A percentile compares a stretch with the other conserved stretches of the same genome.
These are phyloP conservation scores for Magnusiomyces ingens DNA, from an alignment of 1,139 yeast species.

Conservation along the genomic window DNA sequence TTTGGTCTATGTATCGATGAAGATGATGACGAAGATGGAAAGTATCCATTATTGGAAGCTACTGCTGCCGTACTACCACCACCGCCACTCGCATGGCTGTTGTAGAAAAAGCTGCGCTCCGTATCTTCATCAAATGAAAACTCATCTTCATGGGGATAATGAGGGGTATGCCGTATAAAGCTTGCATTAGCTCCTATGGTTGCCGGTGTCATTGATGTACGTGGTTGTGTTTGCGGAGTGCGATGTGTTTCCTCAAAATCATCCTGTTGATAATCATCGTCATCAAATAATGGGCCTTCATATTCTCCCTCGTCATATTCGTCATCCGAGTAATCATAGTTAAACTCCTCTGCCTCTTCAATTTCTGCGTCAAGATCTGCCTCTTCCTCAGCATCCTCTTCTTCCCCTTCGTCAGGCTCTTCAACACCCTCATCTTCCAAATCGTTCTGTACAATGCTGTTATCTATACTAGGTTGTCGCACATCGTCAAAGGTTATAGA, in stretches of 20 bases:
- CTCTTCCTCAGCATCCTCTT: slow-evolving; percentile 16
- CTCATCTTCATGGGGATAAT: background rate
- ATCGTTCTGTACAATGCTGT: too few species aligned
- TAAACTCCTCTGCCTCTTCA: slow-evolving; percentile 9
- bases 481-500: too few species aligned
- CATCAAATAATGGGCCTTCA: slow-evolving; percentile 5
- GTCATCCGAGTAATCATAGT: slow-evolving; percentile 8
- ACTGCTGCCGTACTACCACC: too few species aligned
- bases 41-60: too few species aligned
- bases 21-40: too few species aligned
- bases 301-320: slow-evolving; percentile 10
- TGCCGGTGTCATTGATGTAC: background rate
- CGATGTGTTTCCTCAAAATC: background rate
- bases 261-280: slow-evolving; percentile 4
- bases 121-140: background rate
- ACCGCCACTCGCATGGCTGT: too few species aligned
- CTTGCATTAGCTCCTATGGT: background rate
- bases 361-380: slow-evolving; percentile 8
- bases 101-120: background rate
- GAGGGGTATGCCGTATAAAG: background rate
- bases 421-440: background rate
- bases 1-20: too few species aligned
- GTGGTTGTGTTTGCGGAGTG: background rate
- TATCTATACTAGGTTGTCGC: too few species aligned
- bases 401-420: slow-evolving; percentile 14